Evolutionary conservation across 495 filamentous ascomycete species (phyloP), one percentile per base, ranked within the genome.

Genomic region (Penicillium cosmopolitanum): DNA sequence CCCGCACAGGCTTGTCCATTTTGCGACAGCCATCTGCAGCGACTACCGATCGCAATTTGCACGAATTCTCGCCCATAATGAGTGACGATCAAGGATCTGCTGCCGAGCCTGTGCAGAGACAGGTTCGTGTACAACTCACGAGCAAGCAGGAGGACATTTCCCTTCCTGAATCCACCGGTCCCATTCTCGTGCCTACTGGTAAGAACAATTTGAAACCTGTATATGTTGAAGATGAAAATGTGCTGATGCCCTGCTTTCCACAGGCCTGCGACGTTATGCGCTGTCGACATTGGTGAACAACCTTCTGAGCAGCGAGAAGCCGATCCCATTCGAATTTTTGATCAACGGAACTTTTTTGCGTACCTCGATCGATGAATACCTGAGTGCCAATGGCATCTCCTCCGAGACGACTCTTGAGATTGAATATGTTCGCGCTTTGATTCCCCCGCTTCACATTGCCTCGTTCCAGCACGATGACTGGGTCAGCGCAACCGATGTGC

Each of bases 381-480:
- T 98, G 51, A 87, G 85, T 21, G 77, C 83, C 61, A 88, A 95
- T 75, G 95, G 93, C 43, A 86, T 97, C 56, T 96, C 91, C 42
- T 81, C 92, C 31, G 95, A 98, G 77, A 88, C 87, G 9, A 91
- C 87, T 4, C 75, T 98, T 31, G 89, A 88, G 34, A 83, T 98
- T 46, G 93, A 97, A 79, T 98, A 97, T 77, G 91, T 96, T 8
- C 87, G 92, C 58, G 93, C 92, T 53, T 77, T 96, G 53, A 87
- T 96, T 69, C 95, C 95, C 1, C 96, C 95, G 19, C 77, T 88
- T 12, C 90, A 92, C 70, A 85, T 93, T 43, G 85, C 93, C 6
- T 91, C 89, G 55, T 97, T 96, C 73, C 85, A 96, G 76, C 93
- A 98, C 69, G 93, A 97, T 66, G 94, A 97, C 67, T 98, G 95